A percentile compares a stretch with the other conserved stretches of the same genome.
Evolutionary conservation across 371 early-diverging fungal species (phyloP).

Genomic region (Mucor mucedo): DNA sequence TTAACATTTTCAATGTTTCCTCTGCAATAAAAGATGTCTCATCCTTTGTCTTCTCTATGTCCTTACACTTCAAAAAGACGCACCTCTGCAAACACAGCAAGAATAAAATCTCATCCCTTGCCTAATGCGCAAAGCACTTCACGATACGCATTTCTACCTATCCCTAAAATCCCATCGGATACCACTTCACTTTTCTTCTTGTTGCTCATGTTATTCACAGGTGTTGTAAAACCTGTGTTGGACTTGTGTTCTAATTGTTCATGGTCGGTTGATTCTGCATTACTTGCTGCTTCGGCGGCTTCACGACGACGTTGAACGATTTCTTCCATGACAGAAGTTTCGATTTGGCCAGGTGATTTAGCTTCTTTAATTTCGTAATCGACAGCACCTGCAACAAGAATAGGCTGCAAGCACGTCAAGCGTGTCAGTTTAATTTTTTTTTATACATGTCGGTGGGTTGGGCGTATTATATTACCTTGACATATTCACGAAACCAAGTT

Average conservation of each 20-base stretch:
- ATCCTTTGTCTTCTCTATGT: no score
- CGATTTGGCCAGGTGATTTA: conserved; percentile 56
- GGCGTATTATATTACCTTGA: conserved; percentile 55
- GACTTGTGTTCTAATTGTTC: not conserved
- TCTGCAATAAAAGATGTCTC: no score
- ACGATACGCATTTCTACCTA: conserved; percentile 63
- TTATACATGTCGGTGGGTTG: not conserved
- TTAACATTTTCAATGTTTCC: no score
- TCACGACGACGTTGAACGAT: conserved; percentile 55
- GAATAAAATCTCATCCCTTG: conserved; percentile 61
- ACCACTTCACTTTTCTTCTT: conserved; percentile 5
- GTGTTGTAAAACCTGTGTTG: conserved; percentile 17
- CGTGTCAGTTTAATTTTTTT: no score
- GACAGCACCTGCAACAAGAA: conserved; percentile 71
- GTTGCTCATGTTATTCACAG: not conserved
- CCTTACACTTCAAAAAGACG: not conserved
- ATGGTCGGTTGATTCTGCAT: not conserved
- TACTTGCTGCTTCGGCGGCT: conserved; percentile 18
- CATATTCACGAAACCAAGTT: conserved; percentile 67
- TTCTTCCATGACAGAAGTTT: conserved; percentile 59
- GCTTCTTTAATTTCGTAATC: conserved; percentile 75
- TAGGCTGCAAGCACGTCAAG: conserved; percentile 53
- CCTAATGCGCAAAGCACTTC: conserved; percentile 65
- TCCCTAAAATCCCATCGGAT: conserved; percentile 62
- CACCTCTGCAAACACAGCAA: conserved; percentile 17